Conservation (phyloP, 345 rosid species). For the Populus alba region DNA sequence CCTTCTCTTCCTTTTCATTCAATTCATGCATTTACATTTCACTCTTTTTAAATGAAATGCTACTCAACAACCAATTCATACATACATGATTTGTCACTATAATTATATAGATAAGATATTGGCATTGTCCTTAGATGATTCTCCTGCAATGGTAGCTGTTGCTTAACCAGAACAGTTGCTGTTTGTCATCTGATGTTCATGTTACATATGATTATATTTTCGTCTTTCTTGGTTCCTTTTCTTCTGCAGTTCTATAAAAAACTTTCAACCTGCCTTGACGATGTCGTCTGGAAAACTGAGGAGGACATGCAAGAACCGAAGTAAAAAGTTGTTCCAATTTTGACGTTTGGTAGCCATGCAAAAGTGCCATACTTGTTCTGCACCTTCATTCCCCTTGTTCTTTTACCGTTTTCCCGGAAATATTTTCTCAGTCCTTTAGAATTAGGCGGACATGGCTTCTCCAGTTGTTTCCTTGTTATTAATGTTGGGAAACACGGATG, state of each 20-base stretch:
- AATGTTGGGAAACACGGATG: constrained; percentile 35
- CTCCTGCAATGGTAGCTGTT: neutral
- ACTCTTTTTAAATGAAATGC: no score
- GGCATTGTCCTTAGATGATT: neutral
- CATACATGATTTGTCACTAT: neutral
- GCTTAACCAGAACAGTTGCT: neutral
- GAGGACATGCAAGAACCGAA: constrained; percentile 61
- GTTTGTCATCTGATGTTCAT: neutral
- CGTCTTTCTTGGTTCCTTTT: neutral
- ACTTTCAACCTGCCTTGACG: constrained; percentile 73
- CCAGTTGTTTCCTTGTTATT: constrained; percentile 35
- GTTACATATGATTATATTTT: neutral
- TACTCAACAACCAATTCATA: neutral
- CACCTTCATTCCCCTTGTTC: constrained; percentile 30
- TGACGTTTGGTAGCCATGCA: constrained; percentile 16
- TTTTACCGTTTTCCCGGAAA: neutral
- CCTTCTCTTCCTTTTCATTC: neutral
- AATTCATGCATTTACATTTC: neutral
- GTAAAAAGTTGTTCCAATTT: constrained; percentile 10
- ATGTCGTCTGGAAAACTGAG: constrained; percentile 92
- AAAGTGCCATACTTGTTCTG: constrained; percentile 15
- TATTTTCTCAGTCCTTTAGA: neutral
- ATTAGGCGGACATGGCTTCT: constrained; percentile 7
- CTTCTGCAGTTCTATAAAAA: constrained; percentile 77
- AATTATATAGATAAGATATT: neutral